phyloP scores from a whole-genome alignment of 805 yeast species.

The Candida montana region DNA sequence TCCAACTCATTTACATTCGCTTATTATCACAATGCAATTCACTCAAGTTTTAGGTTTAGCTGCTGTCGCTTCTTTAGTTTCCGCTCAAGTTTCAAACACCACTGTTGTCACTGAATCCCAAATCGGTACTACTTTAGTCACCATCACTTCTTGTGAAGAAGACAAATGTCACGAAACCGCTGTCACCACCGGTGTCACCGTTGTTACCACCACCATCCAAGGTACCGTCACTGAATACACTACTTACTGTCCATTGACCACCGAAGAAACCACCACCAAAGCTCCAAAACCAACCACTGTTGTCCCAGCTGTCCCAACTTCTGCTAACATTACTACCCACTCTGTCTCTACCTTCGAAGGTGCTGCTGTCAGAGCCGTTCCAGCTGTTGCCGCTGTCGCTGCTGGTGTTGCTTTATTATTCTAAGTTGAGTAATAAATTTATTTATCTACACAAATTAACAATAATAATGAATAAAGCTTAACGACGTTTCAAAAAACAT shows the following conservation, averaged over 20 bases:
- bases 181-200: constrained; percentile 16
- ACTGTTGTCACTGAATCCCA: constrained; percentile 1
- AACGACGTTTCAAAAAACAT: not conserved
- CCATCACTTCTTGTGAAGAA: constrained; percentile 15
- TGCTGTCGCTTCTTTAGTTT: constrained; percentile 25
- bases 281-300: constrained; percentile 8
- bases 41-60: constrained; percentile 25
- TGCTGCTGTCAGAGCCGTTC: constrained; percentile 41
- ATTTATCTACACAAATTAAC: constrained; percentile 5
- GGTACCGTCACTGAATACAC: constrained; percentile 12
- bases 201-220: constrained; percentile 8
- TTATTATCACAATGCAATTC: constrained; percentile 31
- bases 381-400: constrained; percentile 43
- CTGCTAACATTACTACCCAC: constrained; percentile 6
- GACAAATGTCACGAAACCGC: constrained; percentile 9
- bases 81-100: constrained; percentile 19
- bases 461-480: constrained; percentile 1
- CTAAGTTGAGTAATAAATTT: constrained; percentile 25
- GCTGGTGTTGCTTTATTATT: constrained; percentile 48
- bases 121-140: constrained; percentile 7
- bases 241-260: constrained; percentile 14
- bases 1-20: constrained; percentile 27
- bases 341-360: constrained; percentile 32
- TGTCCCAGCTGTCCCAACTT: constrained; percentile 18
- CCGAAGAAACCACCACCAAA: constrained; percentile 11